These are phyloP conservation scores for Skeletonema costatum DNA, from an alignment of 108 stramenopile species.

Conservation along the genomic window DNA sequence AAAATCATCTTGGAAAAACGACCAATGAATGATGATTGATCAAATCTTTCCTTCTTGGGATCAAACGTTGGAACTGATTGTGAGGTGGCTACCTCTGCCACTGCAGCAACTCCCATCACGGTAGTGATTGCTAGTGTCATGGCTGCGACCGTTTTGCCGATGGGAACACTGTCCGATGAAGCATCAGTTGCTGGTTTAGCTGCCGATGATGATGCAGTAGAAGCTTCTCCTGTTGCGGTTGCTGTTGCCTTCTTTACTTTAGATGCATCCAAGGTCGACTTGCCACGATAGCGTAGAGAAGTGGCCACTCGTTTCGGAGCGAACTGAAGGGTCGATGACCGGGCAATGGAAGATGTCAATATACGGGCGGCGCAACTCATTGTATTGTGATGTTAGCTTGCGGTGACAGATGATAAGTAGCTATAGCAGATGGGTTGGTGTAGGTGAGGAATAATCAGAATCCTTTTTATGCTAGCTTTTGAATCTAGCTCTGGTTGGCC, in stretches of 20 bases:
- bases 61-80: conserved; percentile 55
- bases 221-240: not conserved
- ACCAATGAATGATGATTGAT: conserved; percentile 61
- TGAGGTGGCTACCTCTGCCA: conserved; percentile 57
- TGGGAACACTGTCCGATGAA: conserved; percentile 16
- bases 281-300: conserved; percentile 8
- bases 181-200: conserved; percentile 4
- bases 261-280: conserved; percentile 18
- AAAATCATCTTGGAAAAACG: conserved; percentile 73
- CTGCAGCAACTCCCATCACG: conserved; percentile 48
- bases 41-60: conserved; percentile 58
- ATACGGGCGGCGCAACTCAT: conserved; percentile 11
- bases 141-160: conserved; percentile 49
- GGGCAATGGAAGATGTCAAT: conserved; percentile 1
- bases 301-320: not conserved
- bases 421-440: no score
- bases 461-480: no score
- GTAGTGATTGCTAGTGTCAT: conserved; percentile 57
- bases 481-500: no score
- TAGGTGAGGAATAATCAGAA: no score
- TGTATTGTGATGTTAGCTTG: not conserved
- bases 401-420: no score
- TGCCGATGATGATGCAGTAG: conserved; percentile 1
- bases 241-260: not conserved
- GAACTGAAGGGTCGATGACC: conserved; percentile 4